These are phyloP conservation scores for Leptomonas pyrrhocoris DNA, from an alignment of 208 protist genomes.

Conservation along the genomic window DNA sequence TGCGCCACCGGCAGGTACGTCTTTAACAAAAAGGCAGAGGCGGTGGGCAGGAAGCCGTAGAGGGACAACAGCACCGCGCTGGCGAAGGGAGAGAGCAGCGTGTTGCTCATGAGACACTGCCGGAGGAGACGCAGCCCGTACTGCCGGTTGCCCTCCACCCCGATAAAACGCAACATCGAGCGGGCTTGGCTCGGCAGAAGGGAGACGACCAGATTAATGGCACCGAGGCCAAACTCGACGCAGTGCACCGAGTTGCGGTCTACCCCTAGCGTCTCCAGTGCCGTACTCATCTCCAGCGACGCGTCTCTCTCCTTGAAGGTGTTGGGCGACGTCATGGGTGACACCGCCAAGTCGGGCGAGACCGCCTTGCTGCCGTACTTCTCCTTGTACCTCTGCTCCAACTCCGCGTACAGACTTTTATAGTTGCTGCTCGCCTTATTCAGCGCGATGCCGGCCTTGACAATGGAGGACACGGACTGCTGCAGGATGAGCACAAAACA, in stretches of 20 bases:
- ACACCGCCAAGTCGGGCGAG: neutral
- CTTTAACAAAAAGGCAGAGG: slow-evolving; percentile 37
- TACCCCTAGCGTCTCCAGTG: slow-evolving; percentile 39
- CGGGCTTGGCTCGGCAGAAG: slow-evolving; percentile 43
- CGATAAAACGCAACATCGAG: slow-evolving; percentile 52
- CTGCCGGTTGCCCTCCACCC: slow-evolving; percentile 51
- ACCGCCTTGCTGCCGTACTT: slow-evolving; percentile 5
- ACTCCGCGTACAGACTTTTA: slow-evolving; percentile 35
- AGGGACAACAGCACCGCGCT: slow-evolving; percentile 49
- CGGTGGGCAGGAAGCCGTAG: slow-evolving; percentile 43
- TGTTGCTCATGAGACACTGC: slow-evolving; percentile 58
- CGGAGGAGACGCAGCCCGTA: slow-evolving; percentile 41
- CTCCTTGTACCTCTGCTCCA: slow-evolving; percentile 40
- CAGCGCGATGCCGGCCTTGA: slow-evolving; percentile 59
- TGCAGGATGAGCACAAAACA: slow-evolving; percentile 51
- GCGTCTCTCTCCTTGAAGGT: slow-evolving; percentile 2
- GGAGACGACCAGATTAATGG: slow-evolving; percentile 51
- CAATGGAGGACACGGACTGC: slow-evolving; percentile 41
- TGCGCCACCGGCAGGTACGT: slow-evolving; percentile 35
- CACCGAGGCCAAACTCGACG: slow-evolving; percentile 53
- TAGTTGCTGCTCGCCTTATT: slow-evolving; percentile 45
- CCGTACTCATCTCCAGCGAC: slow-evolving; percentile 25
- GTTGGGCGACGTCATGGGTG: slow-evolving; percentile 10
- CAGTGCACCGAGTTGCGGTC: slow-evolving; percentile 66
- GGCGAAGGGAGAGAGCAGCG: slow-evolving; percentile 61